A percentile compares a stretch with the other conserved stretches of the same genome.
Conservation (phyloP, 306 rosid genomes). For the Alnus rubra region DNA sequence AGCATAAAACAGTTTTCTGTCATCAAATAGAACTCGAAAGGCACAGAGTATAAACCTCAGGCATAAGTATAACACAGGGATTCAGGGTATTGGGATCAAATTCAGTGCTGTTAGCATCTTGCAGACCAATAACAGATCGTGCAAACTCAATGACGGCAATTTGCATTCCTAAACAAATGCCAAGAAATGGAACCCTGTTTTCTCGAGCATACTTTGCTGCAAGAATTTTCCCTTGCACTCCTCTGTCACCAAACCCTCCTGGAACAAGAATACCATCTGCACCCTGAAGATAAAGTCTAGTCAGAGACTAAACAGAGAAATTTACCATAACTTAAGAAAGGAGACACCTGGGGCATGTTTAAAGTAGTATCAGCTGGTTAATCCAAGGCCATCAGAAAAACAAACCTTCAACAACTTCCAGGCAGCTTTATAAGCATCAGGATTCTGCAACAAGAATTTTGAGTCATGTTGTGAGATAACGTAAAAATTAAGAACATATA, state of each 20-base stretch:
- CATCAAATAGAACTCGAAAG: not conserved
- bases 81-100: conserved; percentile 67
- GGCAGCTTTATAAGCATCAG: conserved; percentile 60
- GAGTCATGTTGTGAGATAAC: conserved; percentile 6
- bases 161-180: conserved; percentile 96
- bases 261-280: conserved; percentile 91
- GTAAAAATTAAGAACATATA: not conserved
- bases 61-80: conserved; percentile 90
- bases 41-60: conserved; percentile 58
- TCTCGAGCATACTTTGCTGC: conserved; percentile 92
- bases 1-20: not conserved
- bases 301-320: conserved; percentile 14
- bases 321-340: not conserved
- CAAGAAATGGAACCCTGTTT: conserved; percentile 69
- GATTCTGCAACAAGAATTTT: conserved; percentile 51
- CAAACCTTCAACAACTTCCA: conserved; percentile 83
- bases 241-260: conserved; percentile 95
- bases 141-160: conserved; percentile 89
- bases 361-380: not conserved
- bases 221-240: conserved; percentile 88
- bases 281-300: conserved; percentile 53
- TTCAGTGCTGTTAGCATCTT: conserved; percentile 85
- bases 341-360: not conserved
- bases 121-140: conserved; percentile 74
- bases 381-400: conserved; percentile 7